These are phyloP conservation scores for Piper longum DNA, from an alignment of 164 flowering plant species.

Conservation along the genomic window DNA sequence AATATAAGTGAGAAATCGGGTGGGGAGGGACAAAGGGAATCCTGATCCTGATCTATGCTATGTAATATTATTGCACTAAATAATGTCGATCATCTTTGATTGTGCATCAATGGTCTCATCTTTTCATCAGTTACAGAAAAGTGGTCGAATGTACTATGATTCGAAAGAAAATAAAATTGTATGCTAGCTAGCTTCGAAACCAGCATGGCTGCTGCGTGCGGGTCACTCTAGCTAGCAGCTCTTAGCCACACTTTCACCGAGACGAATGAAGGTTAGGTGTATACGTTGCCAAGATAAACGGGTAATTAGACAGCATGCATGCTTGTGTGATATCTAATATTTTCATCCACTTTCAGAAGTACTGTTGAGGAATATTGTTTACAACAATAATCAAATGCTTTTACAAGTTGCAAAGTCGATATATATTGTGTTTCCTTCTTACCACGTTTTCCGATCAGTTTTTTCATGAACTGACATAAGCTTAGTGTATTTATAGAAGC, in stretches of 20 bases:
- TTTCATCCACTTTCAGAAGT: no score
- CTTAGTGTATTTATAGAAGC: no score
- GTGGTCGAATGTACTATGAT: not conserved
- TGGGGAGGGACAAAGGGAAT: constrained; percentile 9
- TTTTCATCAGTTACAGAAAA: constrained; percentile 14
- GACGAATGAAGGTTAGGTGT: not conserved
- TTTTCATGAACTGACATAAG: no score
- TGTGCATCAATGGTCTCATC: constrained; percentile 12
- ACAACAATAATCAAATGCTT: no score
- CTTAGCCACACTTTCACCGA: no score
- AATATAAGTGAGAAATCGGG: constrained; percentile 15
- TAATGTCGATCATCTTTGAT: no score
- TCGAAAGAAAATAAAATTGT: constrained; percentile 6
- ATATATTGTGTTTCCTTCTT: no score
- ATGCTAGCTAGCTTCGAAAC: not conserved
- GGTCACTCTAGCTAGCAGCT: not conserved
- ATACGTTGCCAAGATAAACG: not conserved
- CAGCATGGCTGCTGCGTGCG: not conserved
- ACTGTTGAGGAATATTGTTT: no score
- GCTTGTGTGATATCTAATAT: no score
- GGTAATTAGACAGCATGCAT: not conserved
- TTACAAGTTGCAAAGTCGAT: no score
- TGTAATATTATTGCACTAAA: constrained; percentile 35
- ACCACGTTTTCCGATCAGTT: no score
- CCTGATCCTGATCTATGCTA: constrained; percentile 14